Evolutionary conservation across 2,329 filamentous ascomycete genomes (phyloP), one percentile per base, ranked within the genome.

Genomic region (Aureobasidium uvarum): DNA sequence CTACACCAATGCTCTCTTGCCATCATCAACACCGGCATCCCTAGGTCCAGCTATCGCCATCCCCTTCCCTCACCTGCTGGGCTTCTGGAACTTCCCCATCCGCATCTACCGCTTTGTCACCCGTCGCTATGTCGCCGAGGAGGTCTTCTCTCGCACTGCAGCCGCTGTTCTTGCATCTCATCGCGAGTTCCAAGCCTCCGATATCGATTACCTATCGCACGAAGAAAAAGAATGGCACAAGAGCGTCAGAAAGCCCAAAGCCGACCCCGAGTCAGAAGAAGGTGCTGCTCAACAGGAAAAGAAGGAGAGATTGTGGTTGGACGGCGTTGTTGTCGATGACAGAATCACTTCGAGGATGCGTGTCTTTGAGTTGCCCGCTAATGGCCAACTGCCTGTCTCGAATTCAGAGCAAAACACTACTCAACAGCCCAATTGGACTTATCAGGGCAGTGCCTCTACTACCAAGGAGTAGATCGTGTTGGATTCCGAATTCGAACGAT

Each of bases 211-310:
- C 16, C 84, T 96, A 31, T 80, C 81, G 43, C 78, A 86, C 41
- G 92, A 95, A 79, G 92, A 96, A 78, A 78, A 78, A 51, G 86
- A 94, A 74, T 96, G 92, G 92, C 87, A 89, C 76, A 96, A 96
- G 78, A 87, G 84, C n/a, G 85, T 88, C 6, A 87, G 85, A 77
- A 86, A 88, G 71, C 75, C 75, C 48, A 51, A 63, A 25, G 33
- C 48, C 16, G 59, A 62, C 16, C 25, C 48, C 3, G 75, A 78
- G 73, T 73, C 84, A 73, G 74, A 79, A 72, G 77, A 83, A 75
- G 74, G 79, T 16, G 58, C 36, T 18, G 8, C 39, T 5, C 31
- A n/a, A 7, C n/a, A 38, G 5, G 43, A 62, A 46, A 33, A 43
- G 11, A 33, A 63, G 38, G 60, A 63, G 8, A 63, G 38, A 28